Base-by-base conservation (phyloP, 2,329 filamentous ascomycete genomes). In the Neobulgaria alba region DNA sequence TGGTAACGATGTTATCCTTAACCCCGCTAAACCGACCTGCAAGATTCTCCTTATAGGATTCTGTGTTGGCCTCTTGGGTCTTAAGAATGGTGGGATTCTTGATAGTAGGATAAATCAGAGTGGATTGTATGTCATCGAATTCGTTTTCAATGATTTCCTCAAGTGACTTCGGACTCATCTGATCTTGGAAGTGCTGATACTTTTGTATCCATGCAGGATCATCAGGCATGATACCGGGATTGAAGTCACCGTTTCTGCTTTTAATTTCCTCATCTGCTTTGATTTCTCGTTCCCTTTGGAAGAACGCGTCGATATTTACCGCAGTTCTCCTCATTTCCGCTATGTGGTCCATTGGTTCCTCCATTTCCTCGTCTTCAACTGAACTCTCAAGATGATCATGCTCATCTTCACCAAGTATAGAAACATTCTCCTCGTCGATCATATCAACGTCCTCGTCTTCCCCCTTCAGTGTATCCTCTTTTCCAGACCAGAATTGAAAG, bases 1-100 rank as follows among this genome's bases (percentile, higher is more conserved):
- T 60, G 5, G 56, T 58, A 5, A 47, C 41, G 10, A 56, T 32
- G 32, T 58, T 60, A 16, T 58, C 47, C 5, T 43, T 29, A 9
- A 39, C 31, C 17, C 47, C 45, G 10, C 43, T 10, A 26, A 56
- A 52, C 2, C 15, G 26, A 12, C 36, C 34, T 10, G 7, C 32
- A 3, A 48, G 33, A 23, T 26, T 9, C 4, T 29, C 26, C 16
- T 49, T 47, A 36, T 56, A 57, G 10, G 39, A 17, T 16, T 43
- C 26, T 0, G 46, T 39, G 14, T 51, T 36, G 10, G 45, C 20
- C 2, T 33, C 34, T 36, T 57, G 54, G 7, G 53, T 39, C 5
- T 50, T 29, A 2, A 51, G 42, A 9, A 46, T 34, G 3, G 38
- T 5, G 4, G 42, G 46, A 26, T 47, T 19, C 3, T 10, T n/a